Percentiles rank a stretch among this genome's conserved stretches.
These are phyloP conservation scores for Volvox reticuliferus DNA, from an alignment of 139 green algal genomes.

Conservation along the genomic window DNA sequence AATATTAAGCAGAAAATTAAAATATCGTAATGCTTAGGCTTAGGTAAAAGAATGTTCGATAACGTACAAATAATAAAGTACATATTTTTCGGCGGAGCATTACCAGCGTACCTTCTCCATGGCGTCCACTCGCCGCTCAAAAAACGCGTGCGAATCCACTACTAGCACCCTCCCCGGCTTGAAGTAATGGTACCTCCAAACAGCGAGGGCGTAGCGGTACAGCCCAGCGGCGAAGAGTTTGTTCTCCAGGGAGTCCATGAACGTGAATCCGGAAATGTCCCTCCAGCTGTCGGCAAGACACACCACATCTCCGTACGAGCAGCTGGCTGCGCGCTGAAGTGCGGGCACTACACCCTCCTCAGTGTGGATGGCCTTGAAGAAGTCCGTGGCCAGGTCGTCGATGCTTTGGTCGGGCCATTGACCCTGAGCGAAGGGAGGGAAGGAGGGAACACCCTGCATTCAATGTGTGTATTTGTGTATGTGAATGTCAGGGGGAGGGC, in stretches of 20 bases:
- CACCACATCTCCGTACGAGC: not conserved
- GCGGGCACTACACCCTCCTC: not conserved
- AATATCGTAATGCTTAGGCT: too few species aligned
- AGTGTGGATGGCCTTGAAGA: not conserved
- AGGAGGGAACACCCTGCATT: not conserved
- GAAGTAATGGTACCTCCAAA: conserved; percentile 12
- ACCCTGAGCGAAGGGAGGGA: not conserved
- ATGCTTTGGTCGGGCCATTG: not conserved
- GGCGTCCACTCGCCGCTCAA: not conserved
- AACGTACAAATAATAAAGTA: too few species aligned
- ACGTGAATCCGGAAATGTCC: not conserved
- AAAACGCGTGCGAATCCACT: conserved; percentile 9
- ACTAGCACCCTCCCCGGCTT: not conserved
- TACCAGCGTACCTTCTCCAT: conserved; percentile 8
- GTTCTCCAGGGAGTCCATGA: not conserved
- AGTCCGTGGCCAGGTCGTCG: not conserved
- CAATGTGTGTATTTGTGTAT: not conserved
- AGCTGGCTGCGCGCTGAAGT: not conserved
- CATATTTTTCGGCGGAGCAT: too few species aligned
- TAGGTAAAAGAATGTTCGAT: too few species aligned
- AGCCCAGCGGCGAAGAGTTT: conserved; percentile 2
- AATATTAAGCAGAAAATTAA: too few species aligned
- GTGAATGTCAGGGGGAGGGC: not conserved
- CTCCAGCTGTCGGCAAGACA: not conserved
- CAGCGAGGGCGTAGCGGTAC: not conserved